Evolutionary conservation across 2,329 filamentous ascomycete genomes (phyloP).

Genomic region (Fusarium transvaalense): DNA sequence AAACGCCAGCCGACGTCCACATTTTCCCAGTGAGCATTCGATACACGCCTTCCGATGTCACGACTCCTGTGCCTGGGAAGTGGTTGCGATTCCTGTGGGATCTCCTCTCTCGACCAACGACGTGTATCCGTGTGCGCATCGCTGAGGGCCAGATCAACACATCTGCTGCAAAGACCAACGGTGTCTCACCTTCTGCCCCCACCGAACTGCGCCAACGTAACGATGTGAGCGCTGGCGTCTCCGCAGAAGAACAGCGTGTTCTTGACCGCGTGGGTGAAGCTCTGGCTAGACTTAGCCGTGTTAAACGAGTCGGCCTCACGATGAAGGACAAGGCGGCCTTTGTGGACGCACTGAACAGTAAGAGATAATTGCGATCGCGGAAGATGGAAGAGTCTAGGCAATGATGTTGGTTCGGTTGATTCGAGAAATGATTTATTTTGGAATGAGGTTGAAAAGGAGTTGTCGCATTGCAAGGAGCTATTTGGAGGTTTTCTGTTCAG

Average conservation of each 20-base stretch:
- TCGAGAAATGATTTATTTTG: slow-evolving; percentile 5
- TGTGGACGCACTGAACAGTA: slow-evolving; percentile 72
- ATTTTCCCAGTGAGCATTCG: slow-evolving; percentile 93
- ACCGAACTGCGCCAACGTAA: slow-evolving; percentile 49
- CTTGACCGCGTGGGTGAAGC: slow-evolving; percentile 87
- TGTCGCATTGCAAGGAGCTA: slow-evolving; percentile 46
- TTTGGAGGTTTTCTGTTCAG: slow-evolving; percentile 30
- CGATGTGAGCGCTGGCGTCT: slow-evolving; percentile 53
- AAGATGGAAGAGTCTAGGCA: neutral
- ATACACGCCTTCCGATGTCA: slow-evolving; percentile 90
- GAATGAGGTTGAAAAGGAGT: slow-evolving; percentile 17
- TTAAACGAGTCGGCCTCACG: slow-evolving; percentile 88
- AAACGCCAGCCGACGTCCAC: slow-evolving; percentile 73
- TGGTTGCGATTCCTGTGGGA: slow-evolving; percentile 86
- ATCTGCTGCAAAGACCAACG: slow-evolving; percentile 55
- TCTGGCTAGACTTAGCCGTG: slow-evolving; percentile 85
- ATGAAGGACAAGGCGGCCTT: slow-evolving; percentile 87
- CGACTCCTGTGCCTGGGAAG: slow-evolving; percentile 84
- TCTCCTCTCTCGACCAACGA: slow-evolving; percentile 84
- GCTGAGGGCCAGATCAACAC: slow-evolving; percentile 77
- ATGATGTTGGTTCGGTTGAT: slow-evolving; percentile 2
- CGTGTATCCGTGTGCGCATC: slow-evolving; percentile 91
- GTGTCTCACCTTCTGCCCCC: slow-evolving; percentile 47
- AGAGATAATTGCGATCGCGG: slow-evolving; percentile 41
- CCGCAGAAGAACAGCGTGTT: slow-evolving; percentile 73